A percentile compares a stretch with the other conserved stretches of the same genome.
Evolutionary conservation across 2,329 filamentous ascomycete species (phyloP).

Genomic region (Neonectria ditissima): DNA sequence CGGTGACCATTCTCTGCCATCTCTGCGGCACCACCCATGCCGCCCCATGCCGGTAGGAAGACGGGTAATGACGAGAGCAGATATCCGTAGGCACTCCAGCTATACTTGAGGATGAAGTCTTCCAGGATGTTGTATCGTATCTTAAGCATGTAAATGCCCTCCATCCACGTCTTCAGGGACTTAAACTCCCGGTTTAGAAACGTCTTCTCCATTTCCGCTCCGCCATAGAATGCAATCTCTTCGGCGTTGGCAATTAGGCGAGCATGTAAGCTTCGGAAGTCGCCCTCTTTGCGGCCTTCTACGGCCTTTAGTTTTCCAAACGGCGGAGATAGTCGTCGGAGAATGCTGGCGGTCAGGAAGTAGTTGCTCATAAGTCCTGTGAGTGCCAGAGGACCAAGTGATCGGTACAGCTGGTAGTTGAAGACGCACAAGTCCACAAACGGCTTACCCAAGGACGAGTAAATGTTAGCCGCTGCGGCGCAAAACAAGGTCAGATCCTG

Average conservation of each 20-base stretch:
- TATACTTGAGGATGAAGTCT: constrained; percentile 98
- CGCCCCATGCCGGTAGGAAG: constrained; percentile 94
- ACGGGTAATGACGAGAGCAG: constrained; percentile 92
- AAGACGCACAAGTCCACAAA: constrained; percentile 98
- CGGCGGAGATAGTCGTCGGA: constrained; percentile 89
- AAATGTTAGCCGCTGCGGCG: constrained; percentile 88
- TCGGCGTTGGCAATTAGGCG: constrained; percentile 96
- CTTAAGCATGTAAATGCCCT: constrained; percentile 96
- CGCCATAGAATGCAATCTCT: constrained; percentile 97
- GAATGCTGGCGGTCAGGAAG: constrained; percentile 89
- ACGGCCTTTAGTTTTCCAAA: constrained; percentile 98
- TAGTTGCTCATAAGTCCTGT: constrained; percentile 92
- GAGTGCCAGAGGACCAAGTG: constrained; percentile 87
- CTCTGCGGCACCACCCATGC: constrained; percentile 80
- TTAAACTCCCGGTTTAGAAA: constrained; percentile 94
- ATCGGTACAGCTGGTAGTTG: constrained; percentile 96
- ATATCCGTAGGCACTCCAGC: constrained; percentile 98
- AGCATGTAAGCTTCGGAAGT: constrained; percentile 91
- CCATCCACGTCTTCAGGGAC: constrained; percentile 96
- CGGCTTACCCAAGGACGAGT: constrained; percentile 97
- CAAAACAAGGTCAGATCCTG: constrained; percentile 97
- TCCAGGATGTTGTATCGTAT: constrained; percentile 99
- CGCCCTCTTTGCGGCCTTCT: constrained; percentile 93
- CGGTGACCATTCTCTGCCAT: constrained; percentile 63
- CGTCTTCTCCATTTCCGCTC: constrained; percentile 92